Evolutionary conservation across 225 moss, liverwort and hornwort genomes (phyloP), one percentile per base, ranked within the genome.

Genomic region (Asterella californica): DNA sequence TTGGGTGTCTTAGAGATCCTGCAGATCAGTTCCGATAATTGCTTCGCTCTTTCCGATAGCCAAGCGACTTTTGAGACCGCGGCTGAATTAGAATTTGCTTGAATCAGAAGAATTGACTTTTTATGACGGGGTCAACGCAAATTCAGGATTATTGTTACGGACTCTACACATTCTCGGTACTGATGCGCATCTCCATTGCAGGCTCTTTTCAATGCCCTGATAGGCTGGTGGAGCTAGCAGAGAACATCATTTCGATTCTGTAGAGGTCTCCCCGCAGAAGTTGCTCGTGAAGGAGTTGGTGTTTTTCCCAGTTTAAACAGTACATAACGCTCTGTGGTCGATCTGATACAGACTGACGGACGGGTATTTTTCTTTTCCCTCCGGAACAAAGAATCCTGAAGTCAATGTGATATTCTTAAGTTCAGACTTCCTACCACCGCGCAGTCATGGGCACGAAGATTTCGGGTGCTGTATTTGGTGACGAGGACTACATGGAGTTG

Each of bases 401-500:
- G 49, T 48, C 4, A 27, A 50, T 47, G 27, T 24, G 49, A 42
- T 14, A 29, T 10, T 47, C 49, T 15, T 17, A 47, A 10, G 45
- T 27, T 15, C 10, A 10, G 15, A 14, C 10, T 8, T 72, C 48
- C 38, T 22, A 72, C 21, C 17, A 48, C 24, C 14, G 2, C 29
- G 15, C 27, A 79, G 81, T 49, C 30, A 87, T 87, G 83, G 81
- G 73, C 34, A 67, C 79, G 59, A 84, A 79, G 54, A 81, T 32
- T 57, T 74, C 46, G 17, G 88, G 89, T 88, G 90, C 93, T 55
- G 91, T 93, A 63, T 94, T 93, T 79, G 96, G 96, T n/a, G 93
- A 94, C 61, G 91, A 90, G 72, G 94, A 97, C 79, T 97, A 97
- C 70, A 76, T 94, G 72, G 85, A 91, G 18, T 79, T 97, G 57